Evolutionary conservation across 2,329 filamentous ascomycete genomes (phyloP), one percentile per base, ranked within the genome.

Genomic region (Nigrospora oryzae): DNA sequence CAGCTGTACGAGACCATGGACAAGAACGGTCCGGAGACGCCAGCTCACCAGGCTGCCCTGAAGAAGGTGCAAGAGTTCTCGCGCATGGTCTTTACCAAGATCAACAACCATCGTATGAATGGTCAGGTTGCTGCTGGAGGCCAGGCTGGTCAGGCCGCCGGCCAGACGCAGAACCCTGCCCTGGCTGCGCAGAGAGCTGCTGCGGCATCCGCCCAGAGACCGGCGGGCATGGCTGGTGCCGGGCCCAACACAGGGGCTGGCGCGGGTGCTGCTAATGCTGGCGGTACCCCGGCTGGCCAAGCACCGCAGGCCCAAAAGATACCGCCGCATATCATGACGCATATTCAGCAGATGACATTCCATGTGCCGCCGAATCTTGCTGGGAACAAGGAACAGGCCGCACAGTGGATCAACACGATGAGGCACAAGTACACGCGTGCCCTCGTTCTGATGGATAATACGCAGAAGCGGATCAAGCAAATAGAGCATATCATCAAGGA

Each of bases 21-120:
- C 38, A 71, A 75, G 46, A 70, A 66, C 16, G 62, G 66, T 1
- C 59, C 70, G 0, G 64, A 68, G 2, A 75, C 74, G 4, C 53
- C 55, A 1, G 68, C 74, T 17, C 71, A 81, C 38, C 59, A 67
- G 19, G 63, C 66, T 0, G 78, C 79, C 0, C 73, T 71, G 50
- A 68, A 70, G 36, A 83, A 81, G 62, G 75, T 84, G 17, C 59
- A 65, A 7, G 77, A 83, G 10, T 83, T 84, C 55, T 78, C 79
- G 0, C 69, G 69, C 37, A 79, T 78, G 61, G 67, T 84, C 2
- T 61, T 69, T 3, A 60, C 58, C 0, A 82, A 80, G 58, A 67
- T 79, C 5, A 51, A 50, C 19, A 49, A 23, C 67, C 73, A 42
- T 56, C 59, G 42, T 51, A 49, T 42, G 56, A 36, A 10, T 51